These are phyloP conservation scores for Petrea volubilis DNA, from an alignment of 257 asterid species.

Conservation along the genomic window DNA sequence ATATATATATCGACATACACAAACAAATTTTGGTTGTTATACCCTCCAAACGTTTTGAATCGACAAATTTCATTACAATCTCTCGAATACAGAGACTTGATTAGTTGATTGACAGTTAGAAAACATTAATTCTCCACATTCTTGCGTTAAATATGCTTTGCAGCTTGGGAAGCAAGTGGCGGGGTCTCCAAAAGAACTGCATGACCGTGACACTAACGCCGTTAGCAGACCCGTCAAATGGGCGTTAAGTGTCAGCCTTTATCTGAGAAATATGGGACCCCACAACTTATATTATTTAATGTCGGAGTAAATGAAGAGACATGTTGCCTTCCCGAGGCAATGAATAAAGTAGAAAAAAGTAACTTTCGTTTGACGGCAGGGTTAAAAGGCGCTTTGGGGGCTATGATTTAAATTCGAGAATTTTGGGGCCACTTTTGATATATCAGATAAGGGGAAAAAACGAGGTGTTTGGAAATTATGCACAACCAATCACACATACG, in stretches of 20 bases:
- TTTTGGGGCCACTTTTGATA: slow-evolving; percentile 27
- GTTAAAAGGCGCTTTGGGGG: slow-evolving; percentile 25
- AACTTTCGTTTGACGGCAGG: slow-evolving; percentile 39
- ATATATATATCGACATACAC: no score
- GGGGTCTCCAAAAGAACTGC: background rate
- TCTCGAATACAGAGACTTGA: no score
- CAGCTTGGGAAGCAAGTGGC: slow-evolving; percentile 9
- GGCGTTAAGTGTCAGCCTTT: slow-evolving; percentile 22
- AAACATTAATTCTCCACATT: slow-evolving; percentile 2
- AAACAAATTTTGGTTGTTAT: no score
- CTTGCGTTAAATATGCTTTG: slow-evolving; percentile 7
- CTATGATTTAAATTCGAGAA: background rate
- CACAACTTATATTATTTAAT: slow-evolving; percentile 5
- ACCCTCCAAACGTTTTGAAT: no score
- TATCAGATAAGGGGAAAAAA: background rate
- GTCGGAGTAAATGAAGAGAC: slow-evolving; percentile 34
- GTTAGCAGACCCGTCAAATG: slow-evolving; percentile 30
- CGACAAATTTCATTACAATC: no score
- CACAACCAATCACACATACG: no score
- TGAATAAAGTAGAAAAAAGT: slow-evolving; percentile 12
- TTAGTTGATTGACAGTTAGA: slow-evolving; percentile 12
- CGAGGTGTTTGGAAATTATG: no score
- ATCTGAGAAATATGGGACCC: slow-evolving; percentile 8
- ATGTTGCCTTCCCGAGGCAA: slow-evolving; percentile 53
- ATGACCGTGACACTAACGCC: slow-evolving; percentile 23